A percentile compares a stretch with the other conserved stretches of the same genome.
Evolutionary conservation across 164 flowering plant species (phyloP).

Genomic region (Chimonanthus salicifolius): DNA sequence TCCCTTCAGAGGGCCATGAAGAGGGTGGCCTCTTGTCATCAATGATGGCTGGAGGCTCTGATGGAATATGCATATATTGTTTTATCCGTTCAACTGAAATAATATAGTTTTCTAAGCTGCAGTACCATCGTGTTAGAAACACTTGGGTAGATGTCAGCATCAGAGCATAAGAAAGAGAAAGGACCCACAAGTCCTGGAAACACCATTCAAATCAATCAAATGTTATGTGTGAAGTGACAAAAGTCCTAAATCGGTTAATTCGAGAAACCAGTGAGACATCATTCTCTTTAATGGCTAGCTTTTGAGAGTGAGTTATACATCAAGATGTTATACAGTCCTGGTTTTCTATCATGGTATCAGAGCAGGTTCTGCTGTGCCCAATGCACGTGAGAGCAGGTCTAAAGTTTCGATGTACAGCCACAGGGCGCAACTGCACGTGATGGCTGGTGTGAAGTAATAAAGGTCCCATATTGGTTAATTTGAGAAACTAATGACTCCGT

Average conservation of each 20-base stretch:
- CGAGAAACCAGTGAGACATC: neutral
- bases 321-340: too few relatives aligned
- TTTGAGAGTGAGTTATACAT: too few relatives aligned
- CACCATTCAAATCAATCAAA: neutral
- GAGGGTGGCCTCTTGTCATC: constrained; percentile 58
- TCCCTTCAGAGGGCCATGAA: constrained; percentile 77
- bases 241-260: neutral
- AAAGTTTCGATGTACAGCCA: too few relatives aligned
- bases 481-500: too few relatives aligned
- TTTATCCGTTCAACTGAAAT: constrained; percentile 82
- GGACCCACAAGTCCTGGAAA: constrained; percentile 73
- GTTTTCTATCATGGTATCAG: too few relatives aligned
- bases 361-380: too few relatives aligned
- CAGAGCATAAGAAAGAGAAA: constrained; percentile 81
- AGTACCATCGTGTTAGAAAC: constrained; percentile 55
- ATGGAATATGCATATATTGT: constrained; percentile 69
- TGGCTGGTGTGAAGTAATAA: too few relatives aligned
- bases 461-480: too few relatives aligned
- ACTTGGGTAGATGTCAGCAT: constrained; percentile 49
- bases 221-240: neutral
- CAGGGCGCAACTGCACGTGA: too few relatives aligned
- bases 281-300: too few relatives aligned
- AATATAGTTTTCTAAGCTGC: constrained; percentile 61
- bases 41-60: constrained; percentile 72
- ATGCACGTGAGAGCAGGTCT: too few relatives aligned